Conservation (phyloP, 192 early-diverging fungal genomes). For the Umbelopsis vinacea region DNA sequence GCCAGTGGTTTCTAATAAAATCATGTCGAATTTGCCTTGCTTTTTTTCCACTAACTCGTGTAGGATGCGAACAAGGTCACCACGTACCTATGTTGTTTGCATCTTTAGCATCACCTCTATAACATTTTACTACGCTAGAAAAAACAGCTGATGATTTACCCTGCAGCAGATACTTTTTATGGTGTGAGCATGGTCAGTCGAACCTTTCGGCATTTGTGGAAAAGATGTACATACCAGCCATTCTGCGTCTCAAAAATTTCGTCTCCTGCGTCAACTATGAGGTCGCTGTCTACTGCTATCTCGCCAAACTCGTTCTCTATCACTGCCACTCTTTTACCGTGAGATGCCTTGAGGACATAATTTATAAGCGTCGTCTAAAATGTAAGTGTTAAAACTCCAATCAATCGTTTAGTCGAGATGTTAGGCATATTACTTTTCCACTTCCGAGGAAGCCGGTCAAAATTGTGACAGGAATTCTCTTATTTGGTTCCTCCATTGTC, state of each 20-base stretch:
- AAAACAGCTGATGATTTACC: background rate
- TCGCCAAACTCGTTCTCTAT: conserved; percentile 28
- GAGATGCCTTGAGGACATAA: conserved; percentile 22
- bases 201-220: background rate
- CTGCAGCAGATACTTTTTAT: conserved; percentile 19
- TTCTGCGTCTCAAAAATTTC: conserved; percentile 41
- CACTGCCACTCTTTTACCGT: conserved; percentile 23
- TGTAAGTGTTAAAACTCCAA: background rate
- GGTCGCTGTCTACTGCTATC: conserved; percentile 28
- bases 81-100: conserved; percentile 7
- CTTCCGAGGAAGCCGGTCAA: conserved; percentile 26
- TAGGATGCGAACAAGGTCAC: conserved; percentile 25
- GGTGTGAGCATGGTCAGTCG: no score
- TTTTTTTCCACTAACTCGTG: conserved; percentile 26
- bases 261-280: conserved; percentile 33
- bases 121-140: background rate
- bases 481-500: background rate
- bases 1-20: conserved; percentile 47
- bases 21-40: conserved; percentile 36
- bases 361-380: conserved; percentile 25
- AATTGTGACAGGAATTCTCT: conserved; percentile 23
- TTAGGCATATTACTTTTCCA: conserved; percentile 13
- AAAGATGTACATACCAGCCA: conserved; percentile 43
- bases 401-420: background rate
- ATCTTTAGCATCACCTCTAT: no score